Evolutionary conservation across 2,329 filamentous ascomycete species (phyloP), one percentile per base, ranked within the genome.

Genomic region (Venturia pyrina): DNA sequence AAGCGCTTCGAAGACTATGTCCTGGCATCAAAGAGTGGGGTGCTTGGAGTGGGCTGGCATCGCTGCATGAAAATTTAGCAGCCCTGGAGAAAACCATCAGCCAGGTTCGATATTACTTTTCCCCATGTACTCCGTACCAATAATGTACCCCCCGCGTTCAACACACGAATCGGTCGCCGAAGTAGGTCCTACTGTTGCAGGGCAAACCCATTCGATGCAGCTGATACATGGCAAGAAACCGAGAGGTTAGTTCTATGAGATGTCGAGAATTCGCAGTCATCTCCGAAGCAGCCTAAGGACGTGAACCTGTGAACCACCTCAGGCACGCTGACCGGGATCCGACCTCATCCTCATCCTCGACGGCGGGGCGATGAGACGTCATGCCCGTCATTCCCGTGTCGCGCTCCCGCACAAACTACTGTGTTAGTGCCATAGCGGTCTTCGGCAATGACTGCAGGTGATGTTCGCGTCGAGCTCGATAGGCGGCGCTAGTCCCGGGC

Each of bases 21-120:
- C 40, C 59, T 62, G 59, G 59, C n/a, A 62, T 41, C 59, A 44
- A 44, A 62, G 34, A 37, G 59, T 62, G 59, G 59, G 59, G 59
- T 44, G 40, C n/a, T 24, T 19, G 37, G 13, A 24, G 40, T 46
- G 40, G 40, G 24, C 59, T 28, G n/a, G 19, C 34, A 28, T 28
- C 37, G 43, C 37, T 62, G 37, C 43, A 43, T 43, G 59, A 62
- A 62, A 62, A 43, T 62, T 62, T 43, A 43, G 40, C 37, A 40
- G 59, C 37, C 37, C n/a, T 44, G 37, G 59, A 46, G 59, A 62
- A 11, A 43, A 44, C 40, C 53, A 57, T 57, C 53, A 37, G 53
- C 53, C 53, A 57, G 53, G 28, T 57, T 57, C 19, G 53, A 57
- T 34, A 57, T 57, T 57, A 57, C 53, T 57, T 57, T 57, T 57